Evolutionary conservation across 495 filamentous ascomycete genomes (phyloP).

Genomic region (Neurospora sp.): DNA sequence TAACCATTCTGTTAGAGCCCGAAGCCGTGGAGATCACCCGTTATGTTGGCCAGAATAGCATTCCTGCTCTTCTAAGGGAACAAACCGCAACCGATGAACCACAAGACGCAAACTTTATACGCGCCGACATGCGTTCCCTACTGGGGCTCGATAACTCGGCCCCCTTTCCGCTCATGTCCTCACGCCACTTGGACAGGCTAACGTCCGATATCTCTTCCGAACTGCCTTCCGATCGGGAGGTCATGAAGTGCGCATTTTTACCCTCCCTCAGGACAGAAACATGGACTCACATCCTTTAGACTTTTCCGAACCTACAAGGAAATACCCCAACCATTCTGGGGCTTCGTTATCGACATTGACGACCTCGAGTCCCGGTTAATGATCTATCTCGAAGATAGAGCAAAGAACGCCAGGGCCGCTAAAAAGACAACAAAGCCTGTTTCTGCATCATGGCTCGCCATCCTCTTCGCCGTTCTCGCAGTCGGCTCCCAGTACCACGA

Average conservation of each 20-base stretch:
- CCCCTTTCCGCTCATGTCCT: constrained; percentile 74
- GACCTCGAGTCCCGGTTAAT: constrained; percentile 55
- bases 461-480: constrained; percentile 70
- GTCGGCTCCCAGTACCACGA: constrained; percentile 75
- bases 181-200: constrained; percentile 57
- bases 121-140: constrained; percentile 63
- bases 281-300: constrained; percentile 24
- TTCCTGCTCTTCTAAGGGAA: constrained; percentile 57
- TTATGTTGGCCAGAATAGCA: constrained; percentile 57
- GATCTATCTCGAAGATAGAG: constrained; percentile 56
- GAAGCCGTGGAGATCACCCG: constrained; percentile 53
- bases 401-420: constrained; percentile 39
- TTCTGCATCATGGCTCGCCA: constrained; percentile 58
- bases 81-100: constrained; percentile 35
- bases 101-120: constrained; percentile 38
- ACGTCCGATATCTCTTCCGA: constrained; percentile 59
- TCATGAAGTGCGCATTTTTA: constrained; percentile 37
- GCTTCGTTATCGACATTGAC: constrained; percentile 61
- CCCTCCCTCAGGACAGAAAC: background rate
- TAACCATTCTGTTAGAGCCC: constrained; percentile 36
- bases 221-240: constrained; percentile 52
- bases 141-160: constrained; percentile 77
- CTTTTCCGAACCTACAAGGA: constrained; percentile 66
- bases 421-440: constrained; percentile 42
- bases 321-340: constrained; percentile 69